Base-by-base conservation (phyloP, 371 early-diverging fungal species). In the Apophysomyces variabilis region DNA sequence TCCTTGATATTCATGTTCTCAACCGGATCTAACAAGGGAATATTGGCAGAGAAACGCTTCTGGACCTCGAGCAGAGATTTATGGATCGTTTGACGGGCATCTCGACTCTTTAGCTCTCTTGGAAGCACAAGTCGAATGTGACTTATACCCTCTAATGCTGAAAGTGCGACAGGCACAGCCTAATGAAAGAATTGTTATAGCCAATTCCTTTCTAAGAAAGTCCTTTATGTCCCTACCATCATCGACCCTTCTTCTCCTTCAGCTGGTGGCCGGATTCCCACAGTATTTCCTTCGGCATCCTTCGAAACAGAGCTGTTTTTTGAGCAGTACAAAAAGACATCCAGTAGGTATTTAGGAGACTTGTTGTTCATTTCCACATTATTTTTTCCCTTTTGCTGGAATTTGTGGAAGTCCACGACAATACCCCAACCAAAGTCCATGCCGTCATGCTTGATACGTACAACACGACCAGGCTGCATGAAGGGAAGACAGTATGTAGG, bases 401-500 rank as follows among this genome's bases (percentile, higher is more conserved):
- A 65, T 21, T 70, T 60, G 14, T 67, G 56, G 18, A 65, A 92
- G 38, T 83, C 84, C 32, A 92, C 78, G 9, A 97, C 89, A 50
- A 91, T 87, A 43, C 97, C 96, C 96, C 96, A 97, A n/a, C 96
- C 99, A 77, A 93, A 99, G 64, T 96, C 92, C 74, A 88, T 75
- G 39, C 81, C 82, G 13, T 82, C 85, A 13, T 85, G 82, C 44
- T 76, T 75, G 47, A 97, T 84, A 16, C 87, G 85, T 57, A 92
- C 93, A 8, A 95, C 79, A 58, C 96, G 90, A 14, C 98, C 98
- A 0, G 93, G 83, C 68, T 96, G 95, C 73, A 97, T 72, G 72
- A 92, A 98, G 4, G 93, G 94, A 37, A 95, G 66, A 36, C 85
- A 75, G 68, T 93, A 85, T 0, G 87, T 75, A 36, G 96, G 97